Conservation (phyloP, 2,329 filamentous ascomycete species). For the Sarocladium kiliense region DNA sequence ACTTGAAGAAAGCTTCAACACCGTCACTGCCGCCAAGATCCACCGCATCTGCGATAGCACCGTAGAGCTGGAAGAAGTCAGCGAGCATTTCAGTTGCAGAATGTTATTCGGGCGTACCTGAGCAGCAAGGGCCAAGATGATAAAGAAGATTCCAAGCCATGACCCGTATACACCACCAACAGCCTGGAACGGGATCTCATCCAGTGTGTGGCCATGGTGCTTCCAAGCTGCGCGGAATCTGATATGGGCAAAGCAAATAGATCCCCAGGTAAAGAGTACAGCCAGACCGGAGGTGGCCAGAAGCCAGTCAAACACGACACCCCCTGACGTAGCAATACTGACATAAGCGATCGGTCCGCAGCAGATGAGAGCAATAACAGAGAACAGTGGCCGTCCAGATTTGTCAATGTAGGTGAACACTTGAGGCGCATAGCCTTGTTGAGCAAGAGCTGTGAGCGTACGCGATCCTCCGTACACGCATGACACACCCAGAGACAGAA, state of each 20-base stretch:
- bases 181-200: conserved; percentile 63
- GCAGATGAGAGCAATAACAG: conserved; percentile 33
- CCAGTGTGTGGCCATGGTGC: conserved; percentile 52
- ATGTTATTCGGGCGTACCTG: conserved; percentile 43
- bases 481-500: conserved; percentile 47
- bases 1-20: conserved; percentile 44
- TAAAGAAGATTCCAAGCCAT: conserved; percentile 55
- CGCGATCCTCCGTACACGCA: conserved; percentile 48
- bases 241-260: conserved; percentile 59
- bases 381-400: conserved; percentile 41
- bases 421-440: conserved; percentile 39
- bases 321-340: conserved; percentile 35
- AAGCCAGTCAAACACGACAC: conserved; percentile 56
- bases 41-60: too few relatives aligned
- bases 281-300: conserved; percentile 57
- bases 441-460: conserved; percentile 44
- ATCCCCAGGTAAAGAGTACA: conserved; percentile 59
- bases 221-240: conserved; percentile 58
- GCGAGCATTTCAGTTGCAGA: too few relatives aligned
- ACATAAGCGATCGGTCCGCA: conserved; percentile 41
- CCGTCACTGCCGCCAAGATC: neutral
- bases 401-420: conserved; percentile 46
- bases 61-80: too few relatives aligned
- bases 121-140: conserved; percentile 49
- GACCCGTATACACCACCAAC: conserved; percentile 58